Evolutionary conservation across 2,329 filamentous ascomycete species (phyloP).

Genomic region (Botryotinia globosa): DNA sequence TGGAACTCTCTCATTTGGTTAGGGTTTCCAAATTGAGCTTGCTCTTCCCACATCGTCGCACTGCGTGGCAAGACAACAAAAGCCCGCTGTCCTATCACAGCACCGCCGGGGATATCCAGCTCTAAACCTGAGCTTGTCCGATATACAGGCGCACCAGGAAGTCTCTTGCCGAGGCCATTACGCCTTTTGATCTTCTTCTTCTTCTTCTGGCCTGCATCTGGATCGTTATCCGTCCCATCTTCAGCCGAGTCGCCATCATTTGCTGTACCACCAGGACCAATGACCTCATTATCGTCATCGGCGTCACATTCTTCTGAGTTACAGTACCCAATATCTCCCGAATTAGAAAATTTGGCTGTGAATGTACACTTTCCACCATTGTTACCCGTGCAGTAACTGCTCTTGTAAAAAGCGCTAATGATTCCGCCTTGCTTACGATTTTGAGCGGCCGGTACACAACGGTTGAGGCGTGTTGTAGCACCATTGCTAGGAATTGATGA

Average conservation of each 20-base stretch:
- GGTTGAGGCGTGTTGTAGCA: neutral
- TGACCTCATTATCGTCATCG: neutral
- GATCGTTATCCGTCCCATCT: neutral
- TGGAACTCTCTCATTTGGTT: neutral
- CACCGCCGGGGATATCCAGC: neutral
- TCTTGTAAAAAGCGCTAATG: neutral
- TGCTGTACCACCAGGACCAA: neutral
- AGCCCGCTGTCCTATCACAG: neutral
- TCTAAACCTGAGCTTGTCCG: neutral
- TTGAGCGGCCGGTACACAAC: neutral
- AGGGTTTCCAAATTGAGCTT: neutral
- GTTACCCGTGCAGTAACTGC: neutral
- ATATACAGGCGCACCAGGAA: neutral
- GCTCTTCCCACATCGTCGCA: neutral
- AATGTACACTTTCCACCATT: neutral
- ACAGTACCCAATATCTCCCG: neutral
- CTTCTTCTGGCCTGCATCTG: neutral
- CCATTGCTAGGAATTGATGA: neutral
- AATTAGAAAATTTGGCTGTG: neutral
- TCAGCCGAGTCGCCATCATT: neutral
- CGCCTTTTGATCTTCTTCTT: neutral
- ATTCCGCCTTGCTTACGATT: neutral
- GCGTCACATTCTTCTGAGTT: neutral
- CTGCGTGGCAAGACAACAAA: neutral
- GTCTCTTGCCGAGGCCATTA: neutral